Evolutionary conservation across 225 moss, liverwort and hornwort species (phyloP), one percentile per base, ranked within the genome.

Genomic region (Ulota crispa): DNA sequence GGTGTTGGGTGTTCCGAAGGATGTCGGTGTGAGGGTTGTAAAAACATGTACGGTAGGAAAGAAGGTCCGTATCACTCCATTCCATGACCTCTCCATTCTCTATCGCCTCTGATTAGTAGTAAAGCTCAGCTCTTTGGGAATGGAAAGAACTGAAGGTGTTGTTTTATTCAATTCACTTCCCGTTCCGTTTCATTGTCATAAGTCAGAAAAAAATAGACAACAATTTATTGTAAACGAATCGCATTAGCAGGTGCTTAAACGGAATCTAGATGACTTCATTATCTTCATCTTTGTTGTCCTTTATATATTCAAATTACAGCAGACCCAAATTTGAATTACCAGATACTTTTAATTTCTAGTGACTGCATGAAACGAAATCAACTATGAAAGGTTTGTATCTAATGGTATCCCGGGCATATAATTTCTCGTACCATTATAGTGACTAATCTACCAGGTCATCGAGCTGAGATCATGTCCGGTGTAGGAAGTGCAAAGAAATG

Each of bases 1-100:
- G 97, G 97, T 66, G 97, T 98, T 78, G 97, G 97, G 7, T 98
- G 97, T 70, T 98, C 97, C 59, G 97, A 95, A 88, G 97, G 97
- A 37, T 98, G 97, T 80, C 94, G 97, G 23, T 98, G 97, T 57
- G 97, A 98, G 87, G 97, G 97, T 23, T 98, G 97, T 89, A 95
- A 89, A 80, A 98, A 98, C 64, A 88, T 95, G 89, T 98, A 89
- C 36, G 97, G 97, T 32, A 85, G 87, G 56, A 97, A 98, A 82
- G 97, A 98, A 98, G 95, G 97, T 97, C 61, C 2, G 76, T 50
- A 52, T 56, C 14, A 6, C 66, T 77, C 19, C 37, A 36, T 64
- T 36, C 18, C 20, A 45, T 14, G 45, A 42, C 14, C 63, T 65
- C 34, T 75, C 39, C 28, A 21, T 67, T 26, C 18, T 28, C 45